These are phyloP conservation scores for Pontederia crassipes DNA, from an alignment of 176 grass and related monocot species.

Conservation along the genomic window DNA sequence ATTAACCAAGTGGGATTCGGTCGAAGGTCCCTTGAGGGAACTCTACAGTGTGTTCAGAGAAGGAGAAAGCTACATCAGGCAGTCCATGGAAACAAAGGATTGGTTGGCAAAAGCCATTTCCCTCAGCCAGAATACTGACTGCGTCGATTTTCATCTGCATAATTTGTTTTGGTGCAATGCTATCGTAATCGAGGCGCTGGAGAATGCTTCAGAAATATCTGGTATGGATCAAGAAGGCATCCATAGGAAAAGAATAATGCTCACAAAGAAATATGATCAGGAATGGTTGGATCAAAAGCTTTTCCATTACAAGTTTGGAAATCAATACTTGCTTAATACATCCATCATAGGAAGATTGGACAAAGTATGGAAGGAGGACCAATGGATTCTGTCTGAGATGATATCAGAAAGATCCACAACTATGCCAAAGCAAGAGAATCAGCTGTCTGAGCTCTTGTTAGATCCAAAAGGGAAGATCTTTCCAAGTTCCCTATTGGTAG, in stretches of 20 bases:
- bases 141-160: constrained; percentile 67
- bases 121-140: constrained; percentile 37
- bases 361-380: constrained; percentile 73
- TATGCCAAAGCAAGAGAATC: constrained; percentile 43
- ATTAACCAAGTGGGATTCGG: constrained; percentile 46
- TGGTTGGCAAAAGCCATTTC: constrained; percentile 71
- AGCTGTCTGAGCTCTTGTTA: constrained; percentile 49
- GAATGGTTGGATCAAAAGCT: constrained; percentile 53
- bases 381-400: constrained; percentile 56
- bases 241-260: constrained; percentile 23
- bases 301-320: constrained; percentile 54
- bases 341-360: constrained; percentile 41
- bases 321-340: constrained; percentile 33
- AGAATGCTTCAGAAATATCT: constrained; percentile 35
- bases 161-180: constrained; percentile 68
- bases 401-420: constrained; percentile 37
- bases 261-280: constrained; percentile 58
- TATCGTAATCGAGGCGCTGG: constrained; percentile 71
- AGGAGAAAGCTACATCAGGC: constrained; percentile 44
- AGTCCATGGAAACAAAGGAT: constrained; percentile 37
- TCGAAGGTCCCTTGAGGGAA: constrained; percentile 56
- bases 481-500: constrained; percentile 37
- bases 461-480: constrained; percentile 41
- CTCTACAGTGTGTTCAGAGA: constrained; percentile 57
- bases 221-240: constrained; percentile 40